phyloP scores from a whole-genome alignment of 2,329 filamentous ascomycete species.

The Alternaria ventricosa region DNA sequence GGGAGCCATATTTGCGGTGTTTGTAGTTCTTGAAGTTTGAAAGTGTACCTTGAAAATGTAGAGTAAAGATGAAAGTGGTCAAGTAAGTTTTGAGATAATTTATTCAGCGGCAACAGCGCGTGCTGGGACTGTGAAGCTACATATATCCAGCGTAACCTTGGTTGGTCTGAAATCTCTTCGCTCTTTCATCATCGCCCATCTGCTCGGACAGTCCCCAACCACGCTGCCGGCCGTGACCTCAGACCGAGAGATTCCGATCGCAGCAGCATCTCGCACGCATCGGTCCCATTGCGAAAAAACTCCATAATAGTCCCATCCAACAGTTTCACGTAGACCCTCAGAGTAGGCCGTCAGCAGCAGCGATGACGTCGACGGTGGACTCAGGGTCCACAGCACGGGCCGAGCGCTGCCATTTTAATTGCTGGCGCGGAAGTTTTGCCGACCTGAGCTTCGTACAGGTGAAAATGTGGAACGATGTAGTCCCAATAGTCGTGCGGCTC shows the following conservation, averaged over 20 bases:
- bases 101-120: conserved; percentile 3
- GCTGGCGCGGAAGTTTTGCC: conserved; percentile 16
- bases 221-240: conserved; percentile 18
- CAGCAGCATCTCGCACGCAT: conserved; percentile 29
- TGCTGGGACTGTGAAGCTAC: conserved; percentile 4
- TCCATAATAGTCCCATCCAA: conserved; percentile 37
- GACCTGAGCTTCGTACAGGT: not conserved
- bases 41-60: not conserved
- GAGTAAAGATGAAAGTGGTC: not conserved
- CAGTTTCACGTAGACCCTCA: conserved; percentile 33
- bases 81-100: not conserved
- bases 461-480: conserved; percentile 4
- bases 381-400: conserved; percentile 31
- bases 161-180: conserved; percentile 9
- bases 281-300: conserved; percentile 20
- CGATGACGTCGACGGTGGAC: conserved; percentile 40
- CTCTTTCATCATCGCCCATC: conserved; percentile 22
- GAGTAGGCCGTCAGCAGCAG: conserved; percentile 18
- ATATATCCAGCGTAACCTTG: conserved; percentile 4
- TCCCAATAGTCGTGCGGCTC: conserved; percentile 16
- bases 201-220: conserved; percentile 3
- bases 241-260: conserved; percentile 15
- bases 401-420: conserved; percentile 5
- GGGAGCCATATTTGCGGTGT: conserved; percentile 32
- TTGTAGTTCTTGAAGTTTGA: not conserved